These are phyloP conservation scores for Drechslerella dactyloides DNA, from an alignment of 2,329 filamentous ascomycete genomes.

Conservation along the genomic window DNA sequence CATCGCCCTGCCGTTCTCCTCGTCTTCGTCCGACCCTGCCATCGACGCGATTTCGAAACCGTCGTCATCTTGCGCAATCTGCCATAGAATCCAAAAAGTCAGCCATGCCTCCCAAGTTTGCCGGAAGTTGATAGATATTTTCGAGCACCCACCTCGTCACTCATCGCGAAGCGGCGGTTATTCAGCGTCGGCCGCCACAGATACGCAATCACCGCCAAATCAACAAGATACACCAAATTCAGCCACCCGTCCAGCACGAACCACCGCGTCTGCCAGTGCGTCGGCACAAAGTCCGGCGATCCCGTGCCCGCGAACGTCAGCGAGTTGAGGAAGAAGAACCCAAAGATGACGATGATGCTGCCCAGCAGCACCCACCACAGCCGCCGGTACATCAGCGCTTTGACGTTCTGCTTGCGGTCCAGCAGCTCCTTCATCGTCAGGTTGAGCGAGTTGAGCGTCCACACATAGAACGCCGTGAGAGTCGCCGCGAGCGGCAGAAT, in stretches of 20 bases:
- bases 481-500: conserved; percentile 90
- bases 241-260: conserved; percentile 97
- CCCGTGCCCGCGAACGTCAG: conserved; percentile 87
- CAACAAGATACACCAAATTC: conserved; percentile 92
- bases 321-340: conserved; percentile 96
- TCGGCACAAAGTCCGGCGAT: conserved; percentile 88
- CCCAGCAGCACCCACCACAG: conserved; percentile 96
- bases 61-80: conserved; percentile 93
- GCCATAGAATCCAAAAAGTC: conserved; percentile 2
- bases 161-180: conserved; percentile 97
- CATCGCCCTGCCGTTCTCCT: conserved; percentile 66
- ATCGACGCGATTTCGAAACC: conserved; percentile 96
- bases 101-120: too few species aligned
- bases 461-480: conserved; percentile 95
- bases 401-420: conserved; percentile 90
- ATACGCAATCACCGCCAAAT: conserved; percentile 91
- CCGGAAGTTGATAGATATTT: too few species aligned
- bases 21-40: conserved; percentile 71
- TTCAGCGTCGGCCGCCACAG: conserved; percentile 96
- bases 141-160: conserved; percentile 72
- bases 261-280: conserved; percentile 97
- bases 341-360: conserved; percentile 94
- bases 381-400: conserved; percentile 95
- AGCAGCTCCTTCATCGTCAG: conserved; percentile 94
- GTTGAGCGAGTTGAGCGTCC: conserved; percentile 95